Evolutionary conservation across 148 eudicot genomes (phyloP), one percentile per base, ranked within the genome.

Genomic region (Spergularia bocconei): DNA sequence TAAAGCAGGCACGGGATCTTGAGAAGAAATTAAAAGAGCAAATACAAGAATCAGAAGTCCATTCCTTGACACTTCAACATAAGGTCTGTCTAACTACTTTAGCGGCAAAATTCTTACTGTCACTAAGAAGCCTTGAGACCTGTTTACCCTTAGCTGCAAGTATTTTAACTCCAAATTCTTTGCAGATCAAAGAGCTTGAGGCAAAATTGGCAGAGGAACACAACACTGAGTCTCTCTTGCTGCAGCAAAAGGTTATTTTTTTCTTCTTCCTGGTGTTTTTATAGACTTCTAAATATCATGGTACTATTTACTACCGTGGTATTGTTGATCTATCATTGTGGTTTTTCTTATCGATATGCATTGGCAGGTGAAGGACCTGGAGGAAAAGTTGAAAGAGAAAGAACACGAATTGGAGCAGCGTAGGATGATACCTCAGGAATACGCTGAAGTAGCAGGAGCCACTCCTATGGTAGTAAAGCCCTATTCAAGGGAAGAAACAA

Each of bases 341-440:
- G 44, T 11, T 21, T 23, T 50, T 20, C 29, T 11, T 50, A 68
- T 21, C 16, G n/a, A 23, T 54, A 75, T 69, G 8, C 19, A 52
- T 61, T 84, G 52, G 39, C 88, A 92, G 97, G 84, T 92, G 61
- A 87, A 84, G 77, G 91, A 90, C 75, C 93, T 93, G 5, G 96
- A 93, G 80, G 89, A 87, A 61, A 89, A 88, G 80, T 38, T 91
- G 70, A 79, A 71, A 73, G 91, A 89, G 64, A 82, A 85, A 78
- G 87, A 88, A 77, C 83, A 81, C 23, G 80, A 79, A 25, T 62
- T 82, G 74, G 78, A 76, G 62, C 84, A 78, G 15, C 39, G 72
- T 15, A 56, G 58, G 64, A 63, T 71, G 25, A 72, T 25, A 67
- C 72, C 75, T 63, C 36, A 79, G 67, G 91, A 81, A 63, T 11